Percentiles rank a stretch among this genome's conserved stretches.
phyloP scores from a whole-genome alignment of 305 asterid genomes.

The Fraxinus sp. region DNA sequence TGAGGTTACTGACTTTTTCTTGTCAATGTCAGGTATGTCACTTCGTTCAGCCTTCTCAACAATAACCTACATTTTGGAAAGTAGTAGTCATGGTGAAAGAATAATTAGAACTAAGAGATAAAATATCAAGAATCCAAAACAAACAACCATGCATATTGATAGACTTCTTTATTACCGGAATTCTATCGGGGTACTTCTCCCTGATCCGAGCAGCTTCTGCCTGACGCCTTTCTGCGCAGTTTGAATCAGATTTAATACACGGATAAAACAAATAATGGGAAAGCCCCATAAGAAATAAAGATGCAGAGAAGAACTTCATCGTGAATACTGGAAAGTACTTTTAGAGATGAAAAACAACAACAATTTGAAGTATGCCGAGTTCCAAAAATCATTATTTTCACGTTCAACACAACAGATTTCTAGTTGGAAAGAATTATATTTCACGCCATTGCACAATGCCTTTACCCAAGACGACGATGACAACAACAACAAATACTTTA shows the following conservation, averaged over 20 bases:
- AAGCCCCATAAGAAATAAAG: too few relatives aligned
- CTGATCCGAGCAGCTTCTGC: constrained; percentile 51
- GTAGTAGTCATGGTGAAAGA: neutral
- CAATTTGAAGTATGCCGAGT: too few relatives aligned
- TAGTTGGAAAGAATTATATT: too few relatives aligned
- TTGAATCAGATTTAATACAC: neutral
- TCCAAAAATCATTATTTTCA: too few relatives aligned
- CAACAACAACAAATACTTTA: too few relatives aligned
- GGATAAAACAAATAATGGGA: too few relatives aligned
- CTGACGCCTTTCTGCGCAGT: constrained; percentile 41
- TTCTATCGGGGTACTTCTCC: constrained; percentile 60
- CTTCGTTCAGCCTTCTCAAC: constrained; percentile 41
- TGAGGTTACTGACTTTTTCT: constrained; percentile 65
- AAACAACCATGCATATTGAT: neutral
- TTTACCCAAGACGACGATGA: too few relatives aligned
- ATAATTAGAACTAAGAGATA: neutral
- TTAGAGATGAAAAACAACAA: too few relatives aligned
- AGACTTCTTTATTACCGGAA: constrained; percentile 31
- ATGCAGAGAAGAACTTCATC: neutral
- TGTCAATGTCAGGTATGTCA: constrained; percentile 62
- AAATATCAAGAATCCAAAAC: neutral
- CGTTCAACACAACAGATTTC: too few relatives aligned
- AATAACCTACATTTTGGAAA: constrained; percentile 23
- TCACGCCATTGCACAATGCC: too few relatives aligned
- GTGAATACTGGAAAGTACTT: neutral